Conservation (phyloP, 1,284 basidiomycete species). For the Heterobasidion occidentale region DNA sequence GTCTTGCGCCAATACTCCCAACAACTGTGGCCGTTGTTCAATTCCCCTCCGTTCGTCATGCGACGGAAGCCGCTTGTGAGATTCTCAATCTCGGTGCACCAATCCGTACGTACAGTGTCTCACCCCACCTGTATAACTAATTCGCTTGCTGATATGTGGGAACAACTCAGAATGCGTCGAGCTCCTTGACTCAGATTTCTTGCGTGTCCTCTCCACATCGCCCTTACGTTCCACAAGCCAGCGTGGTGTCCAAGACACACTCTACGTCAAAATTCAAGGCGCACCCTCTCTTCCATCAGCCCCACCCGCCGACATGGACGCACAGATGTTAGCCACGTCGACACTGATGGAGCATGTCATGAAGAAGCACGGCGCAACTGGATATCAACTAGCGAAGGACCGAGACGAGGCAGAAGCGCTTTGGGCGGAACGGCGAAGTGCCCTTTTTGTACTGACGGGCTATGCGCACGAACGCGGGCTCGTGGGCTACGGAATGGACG, state of each 20-base stretch:
- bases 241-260: conserved; percentile 22
- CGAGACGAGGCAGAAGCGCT: conserved; percentile 67
- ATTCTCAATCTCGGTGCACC: conserved; percentile 49
- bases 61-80: conserved; percentile 69
- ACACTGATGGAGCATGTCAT: conserved; percentile 48
- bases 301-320: conserved; percentile 22
- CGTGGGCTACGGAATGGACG: conserved; percentile 80
- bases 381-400: conserved; percentile 62
- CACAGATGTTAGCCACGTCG: conserved; percentile 39
- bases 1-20: conserved; percentile 75
- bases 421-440: conserved; percentile 85
- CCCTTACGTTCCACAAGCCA: conserved; percentile 24
- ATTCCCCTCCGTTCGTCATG: conserved; percentile 56
- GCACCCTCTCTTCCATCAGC: conserved; percentile 32
- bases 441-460: conserved; percentile 48
- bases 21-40: conserved; percentile 67
- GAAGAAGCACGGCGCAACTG: conserved; percentile 58
- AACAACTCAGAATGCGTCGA: conserved; percentile 54
- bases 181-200: conserved; percentile 64
- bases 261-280: conserved; percentile 89
- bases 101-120: conserved; percentile 50
- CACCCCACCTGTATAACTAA: neutral
- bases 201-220: conserved; percentile 60
- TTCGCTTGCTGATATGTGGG: neutral
- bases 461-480: conserved; percentile 49